Evolutionary conservation across 257 asterid species (phyloP).

Genomic region (Echites panduratus): DNA sequence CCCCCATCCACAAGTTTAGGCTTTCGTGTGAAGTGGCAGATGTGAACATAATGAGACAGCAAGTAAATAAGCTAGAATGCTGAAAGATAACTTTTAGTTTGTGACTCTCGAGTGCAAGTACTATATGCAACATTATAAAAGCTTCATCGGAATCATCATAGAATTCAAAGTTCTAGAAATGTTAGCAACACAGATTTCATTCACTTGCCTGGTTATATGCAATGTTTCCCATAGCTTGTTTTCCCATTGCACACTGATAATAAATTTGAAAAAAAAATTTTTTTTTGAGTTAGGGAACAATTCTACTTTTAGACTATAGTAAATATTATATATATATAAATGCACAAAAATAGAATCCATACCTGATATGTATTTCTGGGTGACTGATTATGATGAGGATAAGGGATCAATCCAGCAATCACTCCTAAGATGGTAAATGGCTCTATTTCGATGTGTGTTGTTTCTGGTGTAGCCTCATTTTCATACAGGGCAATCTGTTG

Average conservation of each 20-base stretch:
- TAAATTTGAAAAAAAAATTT: slow-evolving; percentile 17
- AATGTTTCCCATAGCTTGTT: slow-evolving; percentile 99
- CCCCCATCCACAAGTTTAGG: neutral
- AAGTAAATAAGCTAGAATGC: neutral
- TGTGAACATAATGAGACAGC: neutral
- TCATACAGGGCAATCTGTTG: slow-evolving; percentile 84
- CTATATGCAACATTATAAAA: neutral
- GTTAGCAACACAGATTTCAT: neutral
- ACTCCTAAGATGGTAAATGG: slow-evolving; percentile 93
- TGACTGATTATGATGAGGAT: slow-evolving; percentile 99
- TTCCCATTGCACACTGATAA: slow-evolving; percentile 96
- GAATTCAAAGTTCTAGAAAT: neutral
- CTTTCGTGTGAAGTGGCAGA: neutral
- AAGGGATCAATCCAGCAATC: slow-evolving; percentile 92
- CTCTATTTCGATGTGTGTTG: slow-evolving; percentile 95
- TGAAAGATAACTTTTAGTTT: neutral
- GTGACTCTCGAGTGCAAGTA: neutral
- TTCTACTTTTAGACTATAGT: neutral
- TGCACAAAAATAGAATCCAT: slow-evolving; percentile 7
- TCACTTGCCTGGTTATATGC: slow-evolving; percentile 81
- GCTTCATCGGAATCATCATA: neutral
- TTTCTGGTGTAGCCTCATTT: slow-evolving; percentile 61
- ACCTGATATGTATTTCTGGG: slow-evolving; percentile 99
- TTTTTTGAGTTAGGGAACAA: neutral
- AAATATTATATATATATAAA: neutral